Percentiles rank a stretch among this genome's conserved stretches.
Evolutionary conservation across 2,329 filamentous ascomycete species (phyloP).

Genomic region (Ophiosphaerella korrae): DNA sequence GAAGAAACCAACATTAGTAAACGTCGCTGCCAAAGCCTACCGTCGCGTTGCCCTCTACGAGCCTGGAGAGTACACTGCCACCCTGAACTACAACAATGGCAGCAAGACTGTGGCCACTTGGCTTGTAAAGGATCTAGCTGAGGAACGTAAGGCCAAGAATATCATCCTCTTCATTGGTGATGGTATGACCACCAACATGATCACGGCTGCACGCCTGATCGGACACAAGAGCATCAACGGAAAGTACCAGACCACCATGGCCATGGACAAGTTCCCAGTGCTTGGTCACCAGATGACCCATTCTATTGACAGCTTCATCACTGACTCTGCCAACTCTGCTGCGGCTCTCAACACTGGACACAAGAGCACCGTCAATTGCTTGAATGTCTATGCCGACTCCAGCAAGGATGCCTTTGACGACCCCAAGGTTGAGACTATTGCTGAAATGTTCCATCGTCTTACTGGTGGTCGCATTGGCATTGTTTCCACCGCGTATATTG

Average conservation of each 20-base stretch:
- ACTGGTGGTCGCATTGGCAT: slow-evolving; percentile 64
- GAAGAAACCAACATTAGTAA: slow-evolving; percentile 71
- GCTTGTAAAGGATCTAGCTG: slow-evolving; percentile 73
- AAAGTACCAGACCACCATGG: slow-evolving; percentile 76
- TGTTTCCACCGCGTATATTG: slow-evolving; percentile 80
- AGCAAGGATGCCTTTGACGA: slow-evolving; percentile 76
- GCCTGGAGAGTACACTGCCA: slow-evolving; percentile 79
- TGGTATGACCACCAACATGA: slow-evolving; percentile 74
- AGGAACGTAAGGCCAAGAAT: slow-evolving; percentile 79
- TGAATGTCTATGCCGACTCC: slow-evolving; percentile 82
- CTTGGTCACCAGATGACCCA: slow-evolving; percentile 88
- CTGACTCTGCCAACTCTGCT: slow-evolving; percentile 83
- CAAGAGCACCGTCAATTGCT: slow-evolving; percentile 81
- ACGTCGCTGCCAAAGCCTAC: slow-evolving; percentile 80
- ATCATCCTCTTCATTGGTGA: slow-evolving; percentile 83
- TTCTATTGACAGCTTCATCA: slow-evolving; percentile 83
- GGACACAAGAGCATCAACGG: slow-evolving; percentile 84
- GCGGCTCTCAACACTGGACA: slow-evolving; percentile 82
- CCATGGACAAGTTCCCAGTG: slow-evolving; percentile 83
- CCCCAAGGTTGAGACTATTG: slow-evolving; percentile 84
- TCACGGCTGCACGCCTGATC: slow-evolving; percentile 78
- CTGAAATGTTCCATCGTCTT: slow-evolving; percentile 75
- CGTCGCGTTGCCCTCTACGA: slow-evolving; percentile 76
- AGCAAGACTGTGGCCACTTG: slow-evolving; percentile 75
- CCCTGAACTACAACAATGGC: slow-evolving; percentile 74